phyloP scores from a whole-genome alignment of 306 rosid species.

The Rubus parviflorus region DNA sequence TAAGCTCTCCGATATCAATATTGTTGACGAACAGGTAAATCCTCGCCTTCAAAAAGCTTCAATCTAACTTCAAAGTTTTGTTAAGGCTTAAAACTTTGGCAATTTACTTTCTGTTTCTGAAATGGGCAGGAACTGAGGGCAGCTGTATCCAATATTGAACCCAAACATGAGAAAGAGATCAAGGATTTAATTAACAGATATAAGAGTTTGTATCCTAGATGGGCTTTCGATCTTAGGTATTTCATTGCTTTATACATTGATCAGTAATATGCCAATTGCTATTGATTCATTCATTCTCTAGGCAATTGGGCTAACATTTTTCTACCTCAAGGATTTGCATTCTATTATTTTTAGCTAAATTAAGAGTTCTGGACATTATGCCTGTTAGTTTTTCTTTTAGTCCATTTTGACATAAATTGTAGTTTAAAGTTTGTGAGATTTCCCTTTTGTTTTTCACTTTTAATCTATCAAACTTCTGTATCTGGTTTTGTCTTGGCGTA shows the following conservation, averaged over 20 bases:
- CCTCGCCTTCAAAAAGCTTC: neutral
- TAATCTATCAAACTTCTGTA: neutral
- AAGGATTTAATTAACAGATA: conserved; percentile 49
- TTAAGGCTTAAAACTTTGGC: neutral
- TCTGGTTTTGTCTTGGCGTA: conserved; percentile 4
- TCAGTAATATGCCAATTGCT: too few species aligned
- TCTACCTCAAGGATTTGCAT: neutral
- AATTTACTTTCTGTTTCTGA: neutral
- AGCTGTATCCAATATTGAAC: conserved; percentile 55
- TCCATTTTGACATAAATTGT: neutral
- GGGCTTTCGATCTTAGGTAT: conserved; percentile 72
- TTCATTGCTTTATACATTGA: too few species aligned
- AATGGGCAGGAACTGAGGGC: conserved; percentile 63
- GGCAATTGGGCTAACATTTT: neutral
- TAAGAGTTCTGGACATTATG: neutral
- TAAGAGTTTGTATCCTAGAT: conserved; percentile 51
- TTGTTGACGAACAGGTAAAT: conserved; percentile 77
- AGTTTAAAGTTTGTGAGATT: neutral
- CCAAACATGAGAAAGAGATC: conserved; percentile 74
- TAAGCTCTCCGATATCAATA: conserved; percentile 64
- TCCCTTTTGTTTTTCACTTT: neutral
- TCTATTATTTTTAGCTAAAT: neutral
- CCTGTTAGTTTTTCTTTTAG: neutral
- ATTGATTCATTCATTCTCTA: neutral
- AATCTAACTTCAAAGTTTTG: neutral